Evolutionary conservation across 1,139 yeast species (phyloP), one percentile per base, ranked within the genome.

Genomic region (Kodamaea ohmeri): DNA sequence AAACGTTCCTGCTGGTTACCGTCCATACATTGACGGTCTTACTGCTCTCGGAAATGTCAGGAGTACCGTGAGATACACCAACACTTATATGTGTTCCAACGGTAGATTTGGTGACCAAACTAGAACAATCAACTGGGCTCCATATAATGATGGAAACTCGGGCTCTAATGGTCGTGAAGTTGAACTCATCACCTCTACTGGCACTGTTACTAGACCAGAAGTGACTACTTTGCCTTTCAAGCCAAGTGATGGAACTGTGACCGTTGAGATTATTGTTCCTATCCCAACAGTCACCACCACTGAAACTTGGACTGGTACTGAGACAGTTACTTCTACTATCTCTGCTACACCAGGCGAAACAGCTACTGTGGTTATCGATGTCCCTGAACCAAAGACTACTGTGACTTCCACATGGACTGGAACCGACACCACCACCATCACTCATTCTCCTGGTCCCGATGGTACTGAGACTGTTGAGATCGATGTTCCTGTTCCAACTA

Each of bases 1-100:
- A 2, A 50, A 55, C 37, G 38, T 61, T 27, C 63, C 66, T 1
- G 56, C 60, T 3, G 66, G 64, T 5, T 59, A 48, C 42, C 48
- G 61, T 24, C 60, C 61, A 6, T 60, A 48, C 44, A 42, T 61
- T 25, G 56, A 48, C 37, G 49, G 46, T 9, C 41, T 52, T 12
- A 6, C 26, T 15, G 9, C 32, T 3, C 32, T 42, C 12, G 24
- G 37, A 7, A 34, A 37, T 3, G 29, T 26, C 2, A n/a, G 7
- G 3, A 2, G 17, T 4, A 35, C 19, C 11, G 34, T 34, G 2
- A 35, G 13, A 3, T 49, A 44, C 34, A 50, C 49, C n/a, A 51
- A 55, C 41, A 36, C 25, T 1, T 50, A 49, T 37, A 15, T 7
- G 4, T 57, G 62, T 43, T 34, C 20, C 4, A 47, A 40, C 15